Evolutionary conservation across 768 basidiomycete species (phyloP).

Genomic region (Pulveroboletus frians): DNA sequence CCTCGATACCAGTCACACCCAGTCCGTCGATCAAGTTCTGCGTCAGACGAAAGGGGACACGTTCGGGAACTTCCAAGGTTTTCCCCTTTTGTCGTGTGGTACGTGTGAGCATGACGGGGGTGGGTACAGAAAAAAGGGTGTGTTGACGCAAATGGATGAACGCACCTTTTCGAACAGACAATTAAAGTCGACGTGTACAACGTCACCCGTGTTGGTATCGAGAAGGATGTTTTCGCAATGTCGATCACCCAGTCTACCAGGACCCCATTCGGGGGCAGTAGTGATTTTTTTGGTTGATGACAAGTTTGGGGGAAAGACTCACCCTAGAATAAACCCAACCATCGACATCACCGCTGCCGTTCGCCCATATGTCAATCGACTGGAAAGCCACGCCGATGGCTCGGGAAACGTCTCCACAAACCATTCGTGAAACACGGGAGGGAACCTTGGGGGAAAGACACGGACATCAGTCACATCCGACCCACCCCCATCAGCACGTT

Average conservation of each 20-base stretch:
- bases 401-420: constrained; percentile 96
- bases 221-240: constrained; percentile 96
- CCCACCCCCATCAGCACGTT: not conserved
- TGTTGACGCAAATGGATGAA: not conserved
- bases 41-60: constrained; percentile 91
- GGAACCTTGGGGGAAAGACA: constrained; percentile 44
- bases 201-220: constrained; percentile 81
- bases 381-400: constrained; percentile 89
- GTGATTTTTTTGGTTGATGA: not conserved
- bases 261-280: not conserved
- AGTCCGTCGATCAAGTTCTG: constrained; percentile 90
- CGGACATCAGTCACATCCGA: not conserved
- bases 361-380: constrained; percentile 79
- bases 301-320: not conserved
- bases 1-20: constrained; percentile 92
- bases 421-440: constrained; percentile 95
- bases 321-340: constrained; percentile 97
- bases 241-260: constrained; percentile 84
- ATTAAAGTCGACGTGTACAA: constrained; percentile 96
- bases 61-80: constrained; percentile 80
- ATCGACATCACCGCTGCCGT: constrained; percentile 98
- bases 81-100: constrained; percentile 49
- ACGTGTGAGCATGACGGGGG: not conserved
- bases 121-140: not conserved
- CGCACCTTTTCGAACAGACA: constrained; percentile 92